Evolutionary conservation across 768 basidiomycete genomes (phyloP).

Genomic region (Boletus sensibilis): DNA sequence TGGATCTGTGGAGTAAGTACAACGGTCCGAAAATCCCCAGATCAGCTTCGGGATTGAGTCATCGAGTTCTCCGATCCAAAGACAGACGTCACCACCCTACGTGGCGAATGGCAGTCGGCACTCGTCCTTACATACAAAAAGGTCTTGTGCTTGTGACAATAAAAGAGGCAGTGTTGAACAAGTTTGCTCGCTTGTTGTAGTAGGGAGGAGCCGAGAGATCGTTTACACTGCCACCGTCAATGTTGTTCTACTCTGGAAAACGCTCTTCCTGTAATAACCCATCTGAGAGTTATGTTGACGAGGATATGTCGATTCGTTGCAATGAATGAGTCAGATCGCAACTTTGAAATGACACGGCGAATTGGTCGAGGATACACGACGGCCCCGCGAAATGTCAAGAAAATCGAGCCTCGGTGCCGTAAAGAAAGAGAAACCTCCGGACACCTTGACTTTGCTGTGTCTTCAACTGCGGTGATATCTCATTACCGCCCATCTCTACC

Average conservation of each 20-base stretch:
- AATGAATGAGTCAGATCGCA: not conserved
- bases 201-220: too few species aligned
- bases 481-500: not conserved
- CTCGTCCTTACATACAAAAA: too few species aligned
- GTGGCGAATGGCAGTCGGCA: not conserved
- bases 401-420: conserved; percentile 6
- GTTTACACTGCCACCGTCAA: conserved; percentile 1
- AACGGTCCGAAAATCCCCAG: too few species aligned
- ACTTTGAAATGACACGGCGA: not conserved
- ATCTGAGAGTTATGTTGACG: not conserved
- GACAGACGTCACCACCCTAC: not conserved
- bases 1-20: not conserved
- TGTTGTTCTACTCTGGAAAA: not conserved
- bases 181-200: not conserved
- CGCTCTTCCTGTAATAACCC: not conserved
- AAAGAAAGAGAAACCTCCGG: conserved; percentile 4
- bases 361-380: not conserved
- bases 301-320: not conserved
- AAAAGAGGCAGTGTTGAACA: conserved; percentile 4
- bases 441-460: conserved; percentile 17
- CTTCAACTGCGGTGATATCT: not conserved
- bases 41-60: not conserved
- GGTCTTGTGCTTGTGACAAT: not conserved
- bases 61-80: not conserved
- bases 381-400: conserved; percentile 7